phyloP scores from a whole-genome alignment of 108 stramenopile species.

The Skeletonema tropicum region DNA sequence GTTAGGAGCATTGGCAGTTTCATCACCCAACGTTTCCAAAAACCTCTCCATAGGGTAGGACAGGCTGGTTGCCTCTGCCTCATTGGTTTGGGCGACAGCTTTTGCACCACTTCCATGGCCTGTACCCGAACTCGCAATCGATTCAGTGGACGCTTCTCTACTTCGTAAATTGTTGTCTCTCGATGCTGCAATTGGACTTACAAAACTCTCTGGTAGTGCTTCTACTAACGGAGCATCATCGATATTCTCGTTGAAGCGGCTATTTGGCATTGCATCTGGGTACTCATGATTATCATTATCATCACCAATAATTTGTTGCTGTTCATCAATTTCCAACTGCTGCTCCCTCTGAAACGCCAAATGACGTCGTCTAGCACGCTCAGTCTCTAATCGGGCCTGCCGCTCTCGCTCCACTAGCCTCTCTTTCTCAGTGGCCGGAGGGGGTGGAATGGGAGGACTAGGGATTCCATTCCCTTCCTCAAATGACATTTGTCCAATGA shows the following conservation, averaged over 20 bases:
- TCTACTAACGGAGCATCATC: background rate
- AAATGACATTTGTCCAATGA: background rate
- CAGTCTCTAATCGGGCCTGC: conserved; percentile 72
- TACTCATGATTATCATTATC: background rate
- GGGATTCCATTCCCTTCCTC: background rate
- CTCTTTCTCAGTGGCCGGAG: conserved; percentile 72
- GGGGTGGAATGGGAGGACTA: conserved; percentile 46
- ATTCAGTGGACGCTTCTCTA: conserved; percentile 7
- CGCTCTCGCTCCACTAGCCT: conserved; percentile 76
- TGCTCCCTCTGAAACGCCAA: conserved; percentile 55
- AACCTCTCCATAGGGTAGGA: conserved; percentile 78
- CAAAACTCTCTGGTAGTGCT: conserved; percentile 19
- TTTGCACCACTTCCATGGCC: background rate
- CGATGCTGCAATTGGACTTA: background rate
- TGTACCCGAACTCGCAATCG: background rate
- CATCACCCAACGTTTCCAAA: conserved; percentile 24
- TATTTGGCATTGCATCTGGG: background rate
- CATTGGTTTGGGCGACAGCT: conserved; percentile 1
- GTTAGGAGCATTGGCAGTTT: background rate
- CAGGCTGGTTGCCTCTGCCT: conserved; percentile 10
- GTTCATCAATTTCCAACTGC: conserved; percentile 8
- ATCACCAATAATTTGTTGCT: background rate
- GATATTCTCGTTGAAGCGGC: background rate
- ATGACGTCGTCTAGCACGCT: conserved; percentile 74
- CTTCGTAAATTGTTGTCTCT: conserved; percentile 24